These are phyloP conservation scores for Tetracladium marchalianum DNA, from an alignment of 495 filamentous ascomycete genomes.

Conservation along the genomic window DNA sequence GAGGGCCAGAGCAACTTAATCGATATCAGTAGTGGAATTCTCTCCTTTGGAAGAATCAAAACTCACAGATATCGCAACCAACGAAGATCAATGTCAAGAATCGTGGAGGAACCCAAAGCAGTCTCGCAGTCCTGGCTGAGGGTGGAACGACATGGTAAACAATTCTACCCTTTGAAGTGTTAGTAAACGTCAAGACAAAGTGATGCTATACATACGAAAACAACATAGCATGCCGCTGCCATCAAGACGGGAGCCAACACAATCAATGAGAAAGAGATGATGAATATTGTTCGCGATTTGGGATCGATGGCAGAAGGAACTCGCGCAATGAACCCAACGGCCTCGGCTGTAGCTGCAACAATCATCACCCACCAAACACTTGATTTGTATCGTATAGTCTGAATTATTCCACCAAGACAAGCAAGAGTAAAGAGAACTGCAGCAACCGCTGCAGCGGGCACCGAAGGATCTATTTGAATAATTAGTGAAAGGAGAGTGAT, in stretches of 20 bases:
- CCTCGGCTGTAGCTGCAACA: constrained; percentile 33
- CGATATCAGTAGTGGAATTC: neutral
- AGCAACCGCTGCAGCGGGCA: constrained; percentile 20
- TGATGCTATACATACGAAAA: constrained; percentile 18
- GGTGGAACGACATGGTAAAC: constrained; percentile 34
- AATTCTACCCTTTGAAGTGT: constrained; percentile 19
- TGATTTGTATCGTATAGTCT: constrained; percentile 30
- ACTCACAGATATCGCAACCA: constrained; percentile 21
- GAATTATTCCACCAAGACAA: constrained; percentile 27
- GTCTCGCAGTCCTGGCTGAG: constrained; percentile 24
- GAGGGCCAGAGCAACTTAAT: constrained; percentile 21
- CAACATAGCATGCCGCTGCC: constrained; percentile 27
- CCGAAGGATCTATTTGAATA: constrained; percentile 14
- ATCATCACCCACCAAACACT: constrained; percentile 39
- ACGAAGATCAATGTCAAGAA: constrained; percentile 32
- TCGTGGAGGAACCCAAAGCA: constrained; percentile 39
- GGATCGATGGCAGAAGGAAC: constrained; percentile 26
- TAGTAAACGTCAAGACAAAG: neutral
- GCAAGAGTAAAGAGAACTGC: constrained; percentile 22
- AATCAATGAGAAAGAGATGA: constrained; percentile 25
- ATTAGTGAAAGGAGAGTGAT: too few relatives aligned
- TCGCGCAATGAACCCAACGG: constrained; percentile 33
- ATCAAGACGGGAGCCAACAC: constrained; percentile 29
- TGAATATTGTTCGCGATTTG: constrained; percentile 22
- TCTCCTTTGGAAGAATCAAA: neutral